Evolutionary conservation across 1,139 yeast genomes (phyloP).

Genomic region (Candida sp.): DNA sequence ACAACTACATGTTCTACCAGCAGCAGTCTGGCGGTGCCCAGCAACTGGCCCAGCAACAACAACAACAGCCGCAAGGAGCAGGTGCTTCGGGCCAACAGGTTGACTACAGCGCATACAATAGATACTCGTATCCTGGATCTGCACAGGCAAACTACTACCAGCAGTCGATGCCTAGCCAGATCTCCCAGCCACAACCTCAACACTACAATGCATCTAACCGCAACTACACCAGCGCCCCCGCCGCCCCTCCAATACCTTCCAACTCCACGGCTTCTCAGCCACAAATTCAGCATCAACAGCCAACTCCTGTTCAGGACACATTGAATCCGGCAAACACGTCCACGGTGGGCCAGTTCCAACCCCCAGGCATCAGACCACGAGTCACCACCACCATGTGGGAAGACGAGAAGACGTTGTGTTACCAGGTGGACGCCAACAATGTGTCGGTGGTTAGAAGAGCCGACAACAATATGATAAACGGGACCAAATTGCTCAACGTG

Average conservation of each 20-base stretch:
- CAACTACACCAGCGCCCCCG: constrained; percentile 11
- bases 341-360: constrained; percentile 52
- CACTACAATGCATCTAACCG: constrained; percentile 16
- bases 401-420: constrained; percentile 92
- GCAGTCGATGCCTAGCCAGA: constrained; percentile 20
- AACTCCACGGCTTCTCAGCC: constrained; percentile 9
- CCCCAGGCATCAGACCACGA: constrained; percentile 71
- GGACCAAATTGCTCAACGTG: constrained; percentile 74
- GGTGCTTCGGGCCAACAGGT: constrained; percentile 8
- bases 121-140: constrained; percentile 12
- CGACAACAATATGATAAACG: constrained; percentile 93
- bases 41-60: constrained; percentile 13
- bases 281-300: constrained; percentile 12
- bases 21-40: constrained; percentile 15
- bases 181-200: constrained; percentile 22
- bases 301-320: constrained; percentile 25
- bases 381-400: constrained; percentile 98
- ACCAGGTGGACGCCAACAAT: constrained; percentile 94
- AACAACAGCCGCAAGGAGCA: constrained; percentile 7
- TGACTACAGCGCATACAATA: constrained; percentile 10
- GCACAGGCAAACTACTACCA: constrained; percentile 18
- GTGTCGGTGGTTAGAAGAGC: constrained; percentile 94
- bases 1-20: constrained; percentile 26
- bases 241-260: constrained; percentile 7
- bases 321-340: constrained; percentile 30